Evolutionary conservation across 2,329 filamentous ascomycete species (phyloP).

Genomic region (Colletotrichum tamarilloi): DNA sequence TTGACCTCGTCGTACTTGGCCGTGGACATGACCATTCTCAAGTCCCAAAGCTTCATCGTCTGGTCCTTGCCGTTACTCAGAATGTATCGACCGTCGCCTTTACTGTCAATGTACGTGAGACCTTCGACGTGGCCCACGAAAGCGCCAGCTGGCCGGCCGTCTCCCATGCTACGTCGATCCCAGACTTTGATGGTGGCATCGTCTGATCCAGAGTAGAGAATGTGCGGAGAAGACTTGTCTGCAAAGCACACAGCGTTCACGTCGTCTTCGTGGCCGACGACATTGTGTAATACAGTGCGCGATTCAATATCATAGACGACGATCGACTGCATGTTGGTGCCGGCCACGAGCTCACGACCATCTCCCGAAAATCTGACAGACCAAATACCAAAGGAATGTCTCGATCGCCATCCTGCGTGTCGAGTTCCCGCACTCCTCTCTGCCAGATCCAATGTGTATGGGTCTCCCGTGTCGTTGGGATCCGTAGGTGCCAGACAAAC

Average conservation of each 20-base stretch:
- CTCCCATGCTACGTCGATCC: conserved; percentile 93
- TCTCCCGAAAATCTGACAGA: conserved; percentile 94
- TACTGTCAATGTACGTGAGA: conserved; percentile 76
- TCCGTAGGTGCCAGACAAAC: conserved; percentile 91
- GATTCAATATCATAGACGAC: conserved; percentile 94
- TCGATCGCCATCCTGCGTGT: conserved; percentile 41
- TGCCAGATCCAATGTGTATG: conserved; percentile 80
- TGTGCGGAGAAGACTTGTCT: conserved; percentile 87
- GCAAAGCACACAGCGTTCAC: conserved; percentile 98
- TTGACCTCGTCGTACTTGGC: conserved; percentile 69
- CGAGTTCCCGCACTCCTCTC: conserved; percentile 48
- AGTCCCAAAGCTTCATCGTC: conserved; percentile 96
- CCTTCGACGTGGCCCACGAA: conserved; percentile 76
- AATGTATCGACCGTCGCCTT: conserved; percentile 81
- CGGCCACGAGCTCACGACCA: conserved; percentile 89
- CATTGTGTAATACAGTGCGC: conserved; percentile 76
- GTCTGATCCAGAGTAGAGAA: conserved; percentile 95
- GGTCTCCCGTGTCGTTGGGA: conserved; percentile 82
- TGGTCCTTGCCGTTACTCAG: conserved; percentile 96
- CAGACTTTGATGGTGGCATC: conserved; percentile 95
- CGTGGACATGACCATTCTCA: conserved; percentile 87
- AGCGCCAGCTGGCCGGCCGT: conserved; percentile 76
- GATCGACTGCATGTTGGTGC: conserved; percentile 82
- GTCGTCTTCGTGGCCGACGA: conserved; percentile 84
- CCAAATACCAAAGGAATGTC: conserved; percentile 75